Conservation (phyloP, 208 protist species). For the Tritrichomonas foetus region DNA sequence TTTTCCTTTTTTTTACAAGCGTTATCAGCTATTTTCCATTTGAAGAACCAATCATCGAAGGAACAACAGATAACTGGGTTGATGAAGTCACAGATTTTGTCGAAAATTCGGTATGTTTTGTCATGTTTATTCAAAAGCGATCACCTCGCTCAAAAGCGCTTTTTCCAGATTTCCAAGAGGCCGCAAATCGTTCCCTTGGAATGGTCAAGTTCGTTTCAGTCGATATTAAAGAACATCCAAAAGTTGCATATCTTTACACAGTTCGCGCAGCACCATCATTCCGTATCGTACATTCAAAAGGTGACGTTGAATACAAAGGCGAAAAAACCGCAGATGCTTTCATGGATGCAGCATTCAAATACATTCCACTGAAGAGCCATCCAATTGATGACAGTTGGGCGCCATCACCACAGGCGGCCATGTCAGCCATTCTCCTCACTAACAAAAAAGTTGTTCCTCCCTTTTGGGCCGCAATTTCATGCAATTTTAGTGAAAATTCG, state of each 20-base stretch:
- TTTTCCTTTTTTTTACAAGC: background rate
- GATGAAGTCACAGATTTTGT: background rate
- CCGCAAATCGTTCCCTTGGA: background rate
- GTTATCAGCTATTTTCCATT: background rate
- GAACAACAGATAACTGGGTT: background rate
- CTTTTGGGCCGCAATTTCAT: background rate
- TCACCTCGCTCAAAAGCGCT: background rate
- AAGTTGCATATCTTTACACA: background rate
- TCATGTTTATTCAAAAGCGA: background rate
- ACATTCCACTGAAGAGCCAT: background rate
- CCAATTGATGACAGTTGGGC: background rate
- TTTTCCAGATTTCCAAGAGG: background rate
- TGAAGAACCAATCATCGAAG: background rate
- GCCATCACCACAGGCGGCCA: background rate
- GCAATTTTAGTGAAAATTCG: background rate
- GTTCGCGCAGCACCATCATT: background rate
- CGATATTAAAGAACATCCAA: conserved; percentile 31
- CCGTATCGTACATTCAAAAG: background rate
- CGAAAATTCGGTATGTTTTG: background rate
- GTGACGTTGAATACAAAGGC: background rate
- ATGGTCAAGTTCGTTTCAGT: background rate
- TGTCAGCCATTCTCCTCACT: background rate
- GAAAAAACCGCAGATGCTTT: background rate
- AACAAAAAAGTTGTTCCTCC: background rate
- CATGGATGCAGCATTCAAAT: background rate